These are phyloP conservation scores for Leccinum broughii DNA, from an alignment of 768 basidiomycete species.

Conservation along the genomic window DNA sequence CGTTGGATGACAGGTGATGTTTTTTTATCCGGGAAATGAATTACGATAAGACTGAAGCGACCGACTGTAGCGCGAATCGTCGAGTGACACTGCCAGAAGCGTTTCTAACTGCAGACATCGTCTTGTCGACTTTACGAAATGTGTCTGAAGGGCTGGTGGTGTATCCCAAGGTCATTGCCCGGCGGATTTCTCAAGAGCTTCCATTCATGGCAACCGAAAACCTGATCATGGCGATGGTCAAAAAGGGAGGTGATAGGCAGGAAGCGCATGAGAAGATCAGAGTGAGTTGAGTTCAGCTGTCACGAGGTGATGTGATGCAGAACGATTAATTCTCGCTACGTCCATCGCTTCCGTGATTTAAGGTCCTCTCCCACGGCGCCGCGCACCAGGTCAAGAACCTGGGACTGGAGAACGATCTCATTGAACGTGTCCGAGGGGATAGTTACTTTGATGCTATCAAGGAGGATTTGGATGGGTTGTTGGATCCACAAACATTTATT, in stretches of 20 bases:
- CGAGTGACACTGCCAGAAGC: constrained; percentile 96
- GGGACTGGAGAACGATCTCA: constrained; percentile 93
- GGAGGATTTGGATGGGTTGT: constrained; percentile 68
- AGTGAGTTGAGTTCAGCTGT: constrained; percentile 40
- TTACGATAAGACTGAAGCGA: constrained; percentile 8
- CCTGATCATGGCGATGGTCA: constrained; percentile 98
- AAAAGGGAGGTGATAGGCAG: constrained; percentile 91
- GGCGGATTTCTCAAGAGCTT: constrained; percentile 90
- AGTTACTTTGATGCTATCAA: constrained; percentile 91
- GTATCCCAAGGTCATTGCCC: constrained; percentile 92
- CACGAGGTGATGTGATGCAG: constrained; percentile 16
- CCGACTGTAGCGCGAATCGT: constrained; percentile 77
- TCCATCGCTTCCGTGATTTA: constrained; percentile 6
- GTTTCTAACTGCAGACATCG: constrained; percentile 95
- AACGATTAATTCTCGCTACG: constrained; percentile 10
- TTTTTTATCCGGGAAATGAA: not conserved
- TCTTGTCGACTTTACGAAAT: constrained; percentile 93
- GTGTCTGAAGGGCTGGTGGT: constrained; percentile 99
- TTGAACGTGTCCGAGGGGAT: constrained; percentile 79
- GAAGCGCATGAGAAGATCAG: constrained; percentile 96
- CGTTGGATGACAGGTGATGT: constrained; percentile 86
- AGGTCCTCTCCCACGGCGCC: constrained; percentile 94
- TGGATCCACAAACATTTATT: constrained; percentile 88
- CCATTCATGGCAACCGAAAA: constrained; percentile 99
- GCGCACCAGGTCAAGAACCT: constrained; percentile 92